Evolutionary conservation across 2,329 filamentous ascomycete species (phyloP).

Genomic region (Pyricularia sp.): DNA sequence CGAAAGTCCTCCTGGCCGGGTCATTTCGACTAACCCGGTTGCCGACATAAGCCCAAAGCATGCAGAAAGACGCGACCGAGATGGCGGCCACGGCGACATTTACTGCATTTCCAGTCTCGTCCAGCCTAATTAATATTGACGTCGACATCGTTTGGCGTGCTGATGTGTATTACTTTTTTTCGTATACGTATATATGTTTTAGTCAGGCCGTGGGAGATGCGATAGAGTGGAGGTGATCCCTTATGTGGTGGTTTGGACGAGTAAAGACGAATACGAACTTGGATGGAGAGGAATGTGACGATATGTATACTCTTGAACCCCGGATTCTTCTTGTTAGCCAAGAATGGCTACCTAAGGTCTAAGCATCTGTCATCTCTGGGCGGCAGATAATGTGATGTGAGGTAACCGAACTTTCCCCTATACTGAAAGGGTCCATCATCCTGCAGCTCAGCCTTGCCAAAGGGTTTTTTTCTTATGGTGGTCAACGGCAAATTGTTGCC

Average conservation of each 20-base stretch:
- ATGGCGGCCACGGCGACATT: background rate
- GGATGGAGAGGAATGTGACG: background rate
- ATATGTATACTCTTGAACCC: background rate
- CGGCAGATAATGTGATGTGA: background rate
- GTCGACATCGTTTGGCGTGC: background rate
- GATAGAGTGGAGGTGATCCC: too few species aligned
- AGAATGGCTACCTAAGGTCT: background rate
- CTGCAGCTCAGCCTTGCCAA: background rate
- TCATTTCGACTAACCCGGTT: background rate
- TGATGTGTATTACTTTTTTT: background rate
- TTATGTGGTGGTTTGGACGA: background rate
- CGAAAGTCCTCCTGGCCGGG: background rate
- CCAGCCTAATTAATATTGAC: background rate
- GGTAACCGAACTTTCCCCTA: background rate
- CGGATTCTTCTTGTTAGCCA: background rate
- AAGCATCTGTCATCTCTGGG: background rate
- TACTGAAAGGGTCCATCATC: background rate
- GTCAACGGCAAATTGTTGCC: background rate
- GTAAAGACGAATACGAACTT: background rate
- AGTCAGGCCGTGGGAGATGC: background rate
- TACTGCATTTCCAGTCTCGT: background rate
- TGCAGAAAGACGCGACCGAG: background rate
- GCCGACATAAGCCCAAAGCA: background rate
- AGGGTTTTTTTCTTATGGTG: background rate
- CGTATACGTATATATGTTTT: background rate